These are phyloP conservation scores for Biscutella laevigata DNA, from an alignment of 441 rosid genomes.

Conservation along the genomic window DNA sequence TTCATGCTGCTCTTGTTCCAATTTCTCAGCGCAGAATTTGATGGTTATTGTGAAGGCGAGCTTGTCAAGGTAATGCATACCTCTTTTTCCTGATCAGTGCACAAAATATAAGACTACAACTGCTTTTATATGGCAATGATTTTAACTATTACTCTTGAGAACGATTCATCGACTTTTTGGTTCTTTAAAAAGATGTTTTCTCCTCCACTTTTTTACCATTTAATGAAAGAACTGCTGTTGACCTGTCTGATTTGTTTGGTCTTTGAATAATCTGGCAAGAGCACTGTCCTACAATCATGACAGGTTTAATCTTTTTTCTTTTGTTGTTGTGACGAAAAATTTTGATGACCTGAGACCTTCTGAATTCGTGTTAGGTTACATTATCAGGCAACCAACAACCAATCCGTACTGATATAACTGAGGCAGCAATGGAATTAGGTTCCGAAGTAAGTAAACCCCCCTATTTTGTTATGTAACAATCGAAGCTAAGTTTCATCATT, in stretches of 20 bases:
- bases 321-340: neutral
- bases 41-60: conserved; percentile 93
- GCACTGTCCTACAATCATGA: neutral
- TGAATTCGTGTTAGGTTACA: conserved; percentile 45
- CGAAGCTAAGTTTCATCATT: neutral
- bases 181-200: neutral
- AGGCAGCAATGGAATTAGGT: conserved; percentile 94
- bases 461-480: neutral
- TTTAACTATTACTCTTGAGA: neutral
- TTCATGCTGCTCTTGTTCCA: conserved; percentile 9
- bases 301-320: neutral
- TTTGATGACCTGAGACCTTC: neutral
- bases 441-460: conserved; percentile 46
- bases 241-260: neutral
- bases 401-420: conserved; percentile 77
- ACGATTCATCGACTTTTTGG: neutral
- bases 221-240: neutral
- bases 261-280: neutral
- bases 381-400: conserved; percentile 89
- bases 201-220: neutral
- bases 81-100: neutral
- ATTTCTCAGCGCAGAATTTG: conserved; percentile 74
- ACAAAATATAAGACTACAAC: neutral
- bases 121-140: neutral
- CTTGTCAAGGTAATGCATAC: conserved; percentile 57